A percentile compares a stretch with the other conserved stretches of the same genome.
phyloP scores from a whole-genome alignment of 768 basidiomycete species.

The Candolleomyces aberdarensis region DNA sequence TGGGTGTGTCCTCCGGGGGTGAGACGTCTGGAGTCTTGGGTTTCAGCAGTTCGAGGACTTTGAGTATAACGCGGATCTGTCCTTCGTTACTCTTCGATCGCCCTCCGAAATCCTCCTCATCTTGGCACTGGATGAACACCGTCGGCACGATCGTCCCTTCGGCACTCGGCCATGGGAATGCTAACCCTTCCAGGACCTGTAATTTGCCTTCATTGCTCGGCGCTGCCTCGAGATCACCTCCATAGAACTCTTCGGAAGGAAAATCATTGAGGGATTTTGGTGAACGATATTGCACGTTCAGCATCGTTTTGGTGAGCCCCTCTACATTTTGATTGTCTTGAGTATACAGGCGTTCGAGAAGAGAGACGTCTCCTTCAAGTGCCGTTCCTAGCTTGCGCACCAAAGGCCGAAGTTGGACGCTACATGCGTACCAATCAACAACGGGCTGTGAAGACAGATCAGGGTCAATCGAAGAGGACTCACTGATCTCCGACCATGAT shows the following conservation, averaged over 20 bases:
- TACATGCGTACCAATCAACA: conserved; percentile 18
- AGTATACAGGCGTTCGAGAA: conserved; percentile 59
- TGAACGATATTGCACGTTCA: conserved; percentile 69
- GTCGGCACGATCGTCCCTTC: conserved; percentile 41
- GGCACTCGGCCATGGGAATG: conserved; percentile 57
- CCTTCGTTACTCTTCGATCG: conserved; percentile 61
- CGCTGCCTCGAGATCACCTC: not conserved
- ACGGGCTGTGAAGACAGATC: not conserved
- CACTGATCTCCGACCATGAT: conserved; percentile 72
- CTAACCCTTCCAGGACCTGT: conserved; percentile 33
- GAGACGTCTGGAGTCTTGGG: conserved; percentile 1
- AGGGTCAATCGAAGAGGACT: conserved; percentile 1
- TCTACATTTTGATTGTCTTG: conserved; percentile 18
- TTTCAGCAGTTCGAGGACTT: conserved; percentile 43
- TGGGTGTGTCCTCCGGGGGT: conserved; percentile 18
- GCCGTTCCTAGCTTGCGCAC: conserved; percentile 57
- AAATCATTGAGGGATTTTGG: conserved; percentile 55
- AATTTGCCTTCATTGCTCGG: conserved; percentile 37
- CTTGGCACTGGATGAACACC: conserved; percentile 54
- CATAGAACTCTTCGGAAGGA: conserved; percentile 62
- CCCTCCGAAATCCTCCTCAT: conserved; percentile 57
- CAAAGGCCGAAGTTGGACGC: conserved; percentile 66
- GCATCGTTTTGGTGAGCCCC: conserved; percentile 55
- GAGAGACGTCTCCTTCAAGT: conserved; percentile 56
- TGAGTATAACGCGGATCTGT: conserved; percentile 51